Evolutionary conservation across 352 stramenopile species (phyloP).

Genomic region (Nothophytophthora sp.): DNA sequence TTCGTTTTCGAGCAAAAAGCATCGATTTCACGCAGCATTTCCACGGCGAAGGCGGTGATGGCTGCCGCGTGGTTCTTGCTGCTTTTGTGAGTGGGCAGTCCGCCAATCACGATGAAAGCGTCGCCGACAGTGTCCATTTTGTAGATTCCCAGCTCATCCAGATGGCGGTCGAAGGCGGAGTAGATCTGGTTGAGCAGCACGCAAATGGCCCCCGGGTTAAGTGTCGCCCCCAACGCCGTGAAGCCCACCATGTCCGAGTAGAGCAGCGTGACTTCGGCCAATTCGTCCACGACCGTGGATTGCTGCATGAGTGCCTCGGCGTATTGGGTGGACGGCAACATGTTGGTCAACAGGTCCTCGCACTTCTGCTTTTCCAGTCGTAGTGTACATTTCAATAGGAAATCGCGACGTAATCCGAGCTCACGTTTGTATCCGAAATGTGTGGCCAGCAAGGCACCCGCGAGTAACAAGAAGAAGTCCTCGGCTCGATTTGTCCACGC

Average conservation of each 20-base stretch:
- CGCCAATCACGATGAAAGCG: conserved; percentile 84
- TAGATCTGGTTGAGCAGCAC: conserved; percentile 85
- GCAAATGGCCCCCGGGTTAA: conserved; percentile 70
- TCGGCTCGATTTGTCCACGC: conserved; percentile 42
- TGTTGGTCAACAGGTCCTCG: conserved; percentile 83
- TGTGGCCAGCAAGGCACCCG: conserved; percentile 22
- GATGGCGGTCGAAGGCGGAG: conserved; percentile 75
- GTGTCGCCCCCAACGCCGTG: conserved; percentile 58
- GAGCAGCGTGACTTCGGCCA: conserved; percentile 81
- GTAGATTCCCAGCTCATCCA: conserved; percentile 84
- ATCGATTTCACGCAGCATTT: conserved; percentile 88
- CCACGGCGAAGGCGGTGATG: conserved; percentile 77
- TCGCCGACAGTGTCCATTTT: conserved; percentile 89
- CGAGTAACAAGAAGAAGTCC: conserved; percentile 42
- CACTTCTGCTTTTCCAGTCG: conserved; percentile 80
- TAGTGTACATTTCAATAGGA: conserved; percentile 80
- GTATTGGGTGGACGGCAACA: conserved; percentile 79
- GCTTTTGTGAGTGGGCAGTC: conserved; percentile 71
- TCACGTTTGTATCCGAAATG: conserved; percentile 72
- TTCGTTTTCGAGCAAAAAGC: conserved; percentile 63
- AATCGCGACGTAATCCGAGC: conserved; percentile 66
- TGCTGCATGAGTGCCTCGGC: conserved; percentile 71
- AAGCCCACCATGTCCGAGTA: conserved; percentile 90
- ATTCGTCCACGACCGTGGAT: conserved; percentile 77
- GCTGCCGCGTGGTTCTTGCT: conserved; percentile 70